Evolutionary conservation across 768 basidiomycete genomes (phyloP).

Genomic region (Nidula microcarpa): DNA sequence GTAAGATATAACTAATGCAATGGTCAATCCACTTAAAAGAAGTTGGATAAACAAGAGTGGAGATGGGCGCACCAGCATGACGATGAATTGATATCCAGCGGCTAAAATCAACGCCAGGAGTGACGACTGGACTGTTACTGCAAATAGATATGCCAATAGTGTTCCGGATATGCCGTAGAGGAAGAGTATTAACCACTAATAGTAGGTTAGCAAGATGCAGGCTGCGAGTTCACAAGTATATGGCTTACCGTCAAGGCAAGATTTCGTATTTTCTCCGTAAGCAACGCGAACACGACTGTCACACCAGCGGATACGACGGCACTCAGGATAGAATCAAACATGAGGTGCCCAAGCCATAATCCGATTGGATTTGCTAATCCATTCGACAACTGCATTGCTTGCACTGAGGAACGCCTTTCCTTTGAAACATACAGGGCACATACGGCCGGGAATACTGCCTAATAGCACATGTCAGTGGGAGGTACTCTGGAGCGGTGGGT

Average conservation of each 20-base stretch:
- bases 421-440: conserved; percentile 45
- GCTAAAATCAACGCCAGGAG: background rate
- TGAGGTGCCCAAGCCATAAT: conserved; percentile 53
- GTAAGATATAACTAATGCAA: conserved; percentile 9
- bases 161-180: background rate
- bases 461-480: too few relatives aligned
- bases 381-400: conserved; percentile 55
- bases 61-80: background rate
- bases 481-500: too few relatives aligned
- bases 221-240: background rate
- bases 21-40: background rate
- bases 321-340: conserved; percentile 45
- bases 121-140: background rate
- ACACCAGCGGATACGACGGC: conserved; percentile 7
- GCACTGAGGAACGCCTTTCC: conserved; percentile 45
- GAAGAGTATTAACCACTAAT: background rate
- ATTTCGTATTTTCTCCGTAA: background rate
- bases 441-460: background rate
- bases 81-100: background rate
- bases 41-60: background rate
- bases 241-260: background rate
- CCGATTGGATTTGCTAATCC: conserved; percentile 44
- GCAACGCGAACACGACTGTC: background rate
- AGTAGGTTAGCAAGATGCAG: background rate
- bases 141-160: background rate